phyloP scores from a whole-genome alignment of 768 basidiomycete species.

The Trametes cubensis region DNA sequence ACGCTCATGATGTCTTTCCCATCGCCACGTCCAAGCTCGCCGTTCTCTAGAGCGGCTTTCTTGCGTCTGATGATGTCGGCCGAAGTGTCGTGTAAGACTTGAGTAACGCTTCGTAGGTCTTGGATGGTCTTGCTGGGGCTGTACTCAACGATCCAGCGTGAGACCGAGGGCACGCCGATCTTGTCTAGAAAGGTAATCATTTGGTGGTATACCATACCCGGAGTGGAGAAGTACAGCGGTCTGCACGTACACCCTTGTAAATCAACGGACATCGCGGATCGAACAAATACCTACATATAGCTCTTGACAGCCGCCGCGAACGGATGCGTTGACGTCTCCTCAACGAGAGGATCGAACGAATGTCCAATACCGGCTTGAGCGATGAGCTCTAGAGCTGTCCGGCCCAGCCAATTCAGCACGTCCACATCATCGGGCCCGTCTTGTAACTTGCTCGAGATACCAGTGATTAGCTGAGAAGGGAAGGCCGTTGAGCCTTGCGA shows the following conservation, averaged over 20 bases:
- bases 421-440: conserved; percentile 4
- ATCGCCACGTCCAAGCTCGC: conserved; percentile 18
- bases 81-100: conserved; percentile 48
- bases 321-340: not conserved
- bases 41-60: conserved; percentile 32
- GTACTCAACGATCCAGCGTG: conserved; percentile 45
- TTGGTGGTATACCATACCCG: conserved; percentile 42
- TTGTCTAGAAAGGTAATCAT: conserved; percentile 46
- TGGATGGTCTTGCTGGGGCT: conserved; percentile 43
- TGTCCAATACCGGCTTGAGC: not conserved
- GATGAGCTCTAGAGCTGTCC: conserved; percentile 7
- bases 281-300: conserved; percentile 32
- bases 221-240: not conserved
- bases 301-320: conserved; percentile 16
- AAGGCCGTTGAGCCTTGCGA: too few relatives aligned
- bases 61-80: conserved; percentile 43
- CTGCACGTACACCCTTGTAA: not conserved
- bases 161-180: conserved; percentile 44
- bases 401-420: conserved; percentile 2
- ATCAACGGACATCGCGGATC: too few relatives aligned
- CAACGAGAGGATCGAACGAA: conserved; percentile 8
- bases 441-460: not conserved
- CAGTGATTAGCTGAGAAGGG: not conserved
- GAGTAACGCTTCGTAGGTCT: conserved; percentile 46
- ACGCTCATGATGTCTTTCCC: conserved; percentile 51